Percentiles rank a stretch among this genome's conserved stretches.
phyloP scores from a whole-genome alignment of 2,329 filamentous ascomycete genomes.

The Raffaelea deltoideospora region DNA sequence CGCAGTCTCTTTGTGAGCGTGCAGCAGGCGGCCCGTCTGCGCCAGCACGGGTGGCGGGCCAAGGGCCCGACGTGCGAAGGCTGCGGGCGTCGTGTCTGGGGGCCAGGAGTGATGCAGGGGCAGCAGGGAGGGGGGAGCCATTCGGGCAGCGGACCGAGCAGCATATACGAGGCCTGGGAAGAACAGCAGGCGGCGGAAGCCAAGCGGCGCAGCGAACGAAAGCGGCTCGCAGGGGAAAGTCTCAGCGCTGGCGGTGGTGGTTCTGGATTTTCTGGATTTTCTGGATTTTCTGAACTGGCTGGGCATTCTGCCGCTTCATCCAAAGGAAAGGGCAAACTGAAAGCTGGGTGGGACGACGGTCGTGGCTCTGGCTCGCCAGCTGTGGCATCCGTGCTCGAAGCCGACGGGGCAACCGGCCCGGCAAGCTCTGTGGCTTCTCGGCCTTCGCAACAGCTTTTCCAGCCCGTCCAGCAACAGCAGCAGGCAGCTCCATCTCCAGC shows the following conservation, averaged over 20 bases:
- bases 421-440: no score
- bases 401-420: background rate
- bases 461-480: background rate
- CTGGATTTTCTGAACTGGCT: no score
- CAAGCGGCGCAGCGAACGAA: constrained; percentile 20
- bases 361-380: no score
- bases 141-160: constrained; percentile 10
- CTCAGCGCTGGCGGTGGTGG: background rate
- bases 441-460: no score
- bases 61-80: constrained; percentile 75
- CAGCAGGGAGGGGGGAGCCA: background rate
- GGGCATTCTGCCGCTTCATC: constrained; percentile 15
- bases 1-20: constrained; percentile 81
- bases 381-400: background rate
- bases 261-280: background rate
- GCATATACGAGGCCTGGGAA: constrained; percentile 74
- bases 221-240: constrained; percentile 28
- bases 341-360: background rate
- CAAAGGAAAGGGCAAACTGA: constrained; percentile 31
- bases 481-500: constrained; percentile 6
- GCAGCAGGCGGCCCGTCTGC: constrained; percentile 53
- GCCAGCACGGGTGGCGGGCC: constrained; percentile 81
- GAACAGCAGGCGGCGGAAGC: constrained; percentile 36
- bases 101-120: constrained; percentile 53
- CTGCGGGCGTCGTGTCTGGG: constrained; percentile 74